Base-by-base conservation (phyloP, 768 basidiomycete genomes). In the Gautieria morchelliformis region DNA sequence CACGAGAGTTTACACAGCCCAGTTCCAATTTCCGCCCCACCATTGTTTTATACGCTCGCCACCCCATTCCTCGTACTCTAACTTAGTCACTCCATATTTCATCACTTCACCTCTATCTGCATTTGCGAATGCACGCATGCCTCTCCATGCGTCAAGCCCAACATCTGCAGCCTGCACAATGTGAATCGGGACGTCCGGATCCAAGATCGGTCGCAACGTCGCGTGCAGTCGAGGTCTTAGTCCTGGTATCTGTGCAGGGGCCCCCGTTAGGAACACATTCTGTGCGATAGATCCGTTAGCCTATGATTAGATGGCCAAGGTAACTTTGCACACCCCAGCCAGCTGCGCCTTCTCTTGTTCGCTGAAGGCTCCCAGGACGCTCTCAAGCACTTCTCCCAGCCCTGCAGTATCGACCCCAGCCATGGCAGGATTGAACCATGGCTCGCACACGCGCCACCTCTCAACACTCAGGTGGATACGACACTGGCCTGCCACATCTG, bases 331-430 rank as follows among this genome's bases (percentile, higher is more conserved):
- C 60, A 93, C 94, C 74, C 87, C 81, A 62, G 88, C 89, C 42
- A 98, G 75, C 49, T 82, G 74, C 22, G 71, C 75, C 65, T 89
- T 84, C 52, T 93, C 87, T 3, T 71, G 71, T 22, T 81, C 78
- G 4, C 77, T 69, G 71, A 93, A 92, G 52, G 85, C 73, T 45
- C 80, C 76, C 52, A 99, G 76, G 47, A 97, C 79, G 66, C 82
- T 88, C 64, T 90, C 92, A 17, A 93, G 71, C 3, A 97, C 83
- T 70, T 99, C 96, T n/a, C 86, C 88, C 9, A 99, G 70, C 0
- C 96, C 96, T 0, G 96, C 95, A 12, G 86, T 90, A 68, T 98
- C 96, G 17, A 95, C 77, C 1, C 96, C 95, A 2, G 91, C 94
- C 82, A 96, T 93, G n/a, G 74, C 75, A 0, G 95, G 95, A 27